Conservation (phyloP, 2,329 filamentous ascomycete genomes). For the Diplodia seriata region DNA sequence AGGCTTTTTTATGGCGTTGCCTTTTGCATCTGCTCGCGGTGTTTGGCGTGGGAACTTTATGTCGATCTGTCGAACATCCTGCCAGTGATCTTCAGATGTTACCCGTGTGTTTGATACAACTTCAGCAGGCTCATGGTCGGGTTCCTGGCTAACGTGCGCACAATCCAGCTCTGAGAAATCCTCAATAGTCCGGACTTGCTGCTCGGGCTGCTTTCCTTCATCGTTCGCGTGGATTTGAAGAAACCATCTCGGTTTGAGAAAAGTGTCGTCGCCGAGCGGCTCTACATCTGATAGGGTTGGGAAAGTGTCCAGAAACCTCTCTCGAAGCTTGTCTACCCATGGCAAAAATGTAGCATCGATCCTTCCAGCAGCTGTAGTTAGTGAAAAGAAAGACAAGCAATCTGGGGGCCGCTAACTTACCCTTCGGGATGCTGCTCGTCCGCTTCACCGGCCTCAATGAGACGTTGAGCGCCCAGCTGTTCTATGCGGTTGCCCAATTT, state of each 20-base stretch:
- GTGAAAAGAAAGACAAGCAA: slow-evolving; percentile 27
- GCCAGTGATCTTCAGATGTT: slow-evolving; percentile 82
- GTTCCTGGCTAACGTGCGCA: slow-evolving; percentile 24
- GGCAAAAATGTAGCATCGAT: slow-evolving; percentile 82
- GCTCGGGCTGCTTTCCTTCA: background rate
- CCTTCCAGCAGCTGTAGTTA: slow-evolving; percentile 44
- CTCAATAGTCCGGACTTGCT: slow-evolving; percentile 7
- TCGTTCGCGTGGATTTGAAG: slow-evolving; percentile 51
- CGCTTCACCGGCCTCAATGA: slow-evolving; percentile 81
- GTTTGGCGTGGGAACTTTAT: slow-evolving; percentile 55
- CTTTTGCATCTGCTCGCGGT: slow-evolving; percentile 17
- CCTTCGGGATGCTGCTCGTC: slow-evolving; percentile 95
- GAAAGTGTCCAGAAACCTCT: slow-evolving; percentile 69
- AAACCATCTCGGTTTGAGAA: slow-evolving; percentile 77
- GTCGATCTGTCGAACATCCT: slow-evolving; percentile 86
- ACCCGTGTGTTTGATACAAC: slow-evolving; percentile 73
- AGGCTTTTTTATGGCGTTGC: slow-evolving; percentile 6
- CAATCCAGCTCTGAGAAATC: slow-evolving; percentile 9
- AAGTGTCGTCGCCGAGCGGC: slow-evolving; percentile 75
- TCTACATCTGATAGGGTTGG: slow-evolving; percentile 71
- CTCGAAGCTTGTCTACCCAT: slow-evolving; percentile 74
- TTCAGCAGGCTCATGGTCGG: slow-evolving; percentile 56
- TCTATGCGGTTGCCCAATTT: slow-evolving; percentile 84
- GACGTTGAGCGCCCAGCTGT: slow-evolving; percentile 80
- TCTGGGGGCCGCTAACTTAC: slow-evolving; percentile 56